Conservation (phyloP, 2,329 filamentous ascomycete genomes). For the Fusarium algeriense region DNA sequence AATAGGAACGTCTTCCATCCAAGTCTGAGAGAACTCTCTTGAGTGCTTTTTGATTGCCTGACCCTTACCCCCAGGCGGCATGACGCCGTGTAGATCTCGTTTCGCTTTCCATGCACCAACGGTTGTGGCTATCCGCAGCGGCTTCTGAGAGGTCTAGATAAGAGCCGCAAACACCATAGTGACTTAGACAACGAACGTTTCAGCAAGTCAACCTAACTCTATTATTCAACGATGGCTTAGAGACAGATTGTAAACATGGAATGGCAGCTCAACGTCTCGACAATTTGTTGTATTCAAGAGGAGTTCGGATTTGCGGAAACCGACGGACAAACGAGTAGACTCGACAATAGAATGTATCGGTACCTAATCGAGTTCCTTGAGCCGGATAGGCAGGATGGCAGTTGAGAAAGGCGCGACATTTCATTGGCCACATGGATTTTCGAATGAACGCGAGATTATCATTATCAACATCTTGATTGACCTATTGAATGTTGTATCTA, state of each 20-base stretch:
- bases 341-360: constrained; percentile 37
- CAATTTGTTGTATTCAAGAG: constrained; percentile 13
- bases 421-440: constrained; percentile 24
- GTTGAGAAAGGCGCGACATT: constrained; percentile 44
- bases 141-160: constrained; percentile 26
- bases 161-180: constrained; percentile 38
- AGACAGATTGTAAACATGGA: constrained; percentile 12
- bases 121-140: constrained; percentile 31
- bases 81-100: constrained; percentile 36
- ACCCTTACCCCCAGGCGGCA: constrained; percentile 38
- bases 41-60: constrained; percentile 6
- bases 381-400: constrained; percentile 13
- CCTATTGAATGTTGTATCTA: background rate
- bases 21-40: constrained; percentile 16
- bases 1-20: constrained; percentile 24
- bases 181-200: constrained; percentile 20
- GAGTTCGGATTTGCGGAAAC: constrained; percentile 39
- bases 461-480: too few species aligned
- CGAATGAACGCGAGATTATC: too few species aligned
- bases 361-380: constrained; percentile 41
- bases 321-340: constrained; percentile 40
- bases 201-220: constrained; percentile 20
- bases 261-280: constrained; percentile 31
- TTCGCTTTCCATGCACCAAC: constrained; percentile 40
- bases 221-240: constrained; percentile 23